phyloP scores from a whole-genome alignment of 805 yeast species.

The Wickerhamiella siamensis region DNA sequence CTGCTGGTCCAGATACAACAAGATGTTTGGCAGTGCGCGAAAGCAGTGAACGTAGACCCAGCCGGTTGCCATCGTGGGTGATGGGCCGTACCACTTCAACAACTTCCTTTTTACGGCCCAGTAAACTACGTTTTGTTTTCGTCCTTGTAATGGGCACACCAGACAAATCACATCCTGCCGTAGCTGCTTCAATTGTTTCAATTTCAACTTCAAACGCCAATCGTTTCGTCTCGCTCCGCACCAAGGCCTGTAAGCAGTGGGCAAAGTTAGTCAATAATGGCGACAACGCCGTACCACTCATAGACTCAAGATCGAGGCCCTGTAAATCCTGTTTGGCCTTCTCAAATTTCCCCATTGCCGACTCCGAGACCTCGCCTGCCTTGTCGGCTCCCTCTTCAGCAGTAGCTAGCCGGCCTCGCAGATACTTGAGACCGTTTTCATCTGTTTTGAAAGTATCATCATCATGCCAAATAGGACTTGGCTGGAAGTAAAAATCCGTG shows the following conservation, averaged over 20 bases:
- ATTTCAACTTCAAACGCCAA: constrained; percentile 74
- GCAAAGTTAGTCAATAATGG: constrained; percentile 38
- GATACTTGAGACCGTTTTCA: constrained; percentile 26
- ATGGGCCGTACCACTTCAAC: constrained; percentile 16
- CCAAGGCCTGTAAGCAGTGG: constrained; percentile 42
- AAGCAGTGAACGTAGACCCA: constrained; percentile 18
- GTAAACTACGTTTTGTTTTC: constrained; percentile 47
- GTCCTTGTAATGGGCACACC: constrained; percentile 22
- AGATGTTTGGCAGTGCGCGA: constrained; percentile 13
- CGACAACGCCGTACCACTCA: constrained; percentile 10
- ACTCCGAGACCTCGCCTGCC: constrained; percentile 11
- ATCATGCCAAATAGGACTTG: constrained; percentile 94
- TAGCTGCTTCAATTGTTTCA: constrained; percentile 76
- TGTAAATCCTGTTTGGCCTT: constrained; percentile 12
- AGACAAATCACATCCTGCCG: constrained; percentile 43
- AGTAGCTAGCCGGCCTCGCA: constrained; percentile 26
- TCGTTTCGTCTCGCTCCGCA: constrained; percentile 58
- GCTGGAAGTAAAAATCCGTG: constrained; percentile 66
- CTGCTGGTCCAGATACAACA: constrained; percentile 13
- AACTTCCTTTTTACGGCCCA: constrained; percentile 27
- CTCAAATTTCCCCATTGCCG: constrained; percentile 29
- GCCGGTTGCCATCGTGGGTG: constrained; percentile 6
- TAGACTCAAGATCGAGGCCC: constrained; percentile 23
- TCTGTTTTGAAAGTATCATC: constrained; percentile 57
- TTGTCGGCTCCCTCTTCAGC: constrained; percentile 27